Conservation (phyloP, 108 stramenopile genomes). For the Aurantiochytrium sp. region DNA sequence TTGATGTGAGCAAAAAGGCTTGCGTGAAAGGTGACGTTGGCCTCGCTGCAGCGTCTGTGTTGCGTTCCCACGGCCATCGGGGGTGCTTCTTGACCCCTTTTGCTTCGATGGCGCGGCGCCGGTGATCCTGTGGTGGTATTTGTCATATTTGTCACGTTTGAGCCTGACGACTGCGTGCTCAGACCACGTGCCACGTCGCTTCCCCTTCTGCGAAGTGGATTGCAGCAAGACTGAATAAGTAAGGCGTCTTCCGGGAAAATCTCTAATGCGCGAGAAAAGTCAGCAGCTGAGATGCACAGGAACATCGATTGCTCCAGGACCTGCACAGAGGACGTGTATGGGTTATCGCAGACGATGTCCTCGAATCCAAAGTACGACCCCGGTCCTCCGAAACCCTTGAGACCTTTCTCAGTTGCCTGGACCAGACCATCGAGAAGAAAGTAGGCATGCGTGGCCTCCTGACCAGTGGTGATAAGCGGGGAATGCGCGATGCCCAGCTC, state of each 20-base stretch:
- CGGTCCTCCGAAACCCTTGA: neutral
- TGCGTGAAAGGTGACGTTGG: neutral
- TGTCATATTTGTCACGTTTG: neutral
- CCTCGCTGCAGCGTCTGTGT: neutral
- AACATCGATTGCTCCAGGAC: neutral
- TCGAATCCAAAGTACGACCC: slow-evolving; percentile 10
- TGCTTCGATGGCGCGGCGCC: neutral
- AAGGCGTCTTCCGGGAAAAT: neutral
- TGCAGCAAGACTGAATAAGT: neutral
- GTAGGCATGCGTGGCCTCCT: neutral
- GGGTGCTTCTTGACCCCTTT: neutral
- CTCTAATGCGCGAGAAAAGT: neutral
- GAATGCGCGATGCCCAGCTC: neutral
- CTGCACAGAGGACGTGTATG: neutral
- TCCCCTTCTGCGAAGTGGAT: neutral
- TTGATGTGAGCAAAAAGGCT: neutral
- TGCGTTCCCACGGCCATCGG: neutral
- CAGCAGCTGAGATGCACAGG: neutral
- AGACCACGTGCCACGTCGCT: neutral
- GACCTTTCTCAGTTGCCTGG: neutral
- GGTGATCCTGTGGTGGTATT: neutral
- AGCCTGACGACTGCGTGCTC: neutral
- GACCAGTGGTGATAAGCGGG: neutral
- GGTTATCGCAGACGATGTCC: neutral
- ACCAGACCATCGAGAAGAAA: neutral